These are phyloP conservation scores for Astrothelium macrocarpum DNA, from an alignment of 495 filamentous ascomycete genomes.

Conservation along the genomic window DNA sequence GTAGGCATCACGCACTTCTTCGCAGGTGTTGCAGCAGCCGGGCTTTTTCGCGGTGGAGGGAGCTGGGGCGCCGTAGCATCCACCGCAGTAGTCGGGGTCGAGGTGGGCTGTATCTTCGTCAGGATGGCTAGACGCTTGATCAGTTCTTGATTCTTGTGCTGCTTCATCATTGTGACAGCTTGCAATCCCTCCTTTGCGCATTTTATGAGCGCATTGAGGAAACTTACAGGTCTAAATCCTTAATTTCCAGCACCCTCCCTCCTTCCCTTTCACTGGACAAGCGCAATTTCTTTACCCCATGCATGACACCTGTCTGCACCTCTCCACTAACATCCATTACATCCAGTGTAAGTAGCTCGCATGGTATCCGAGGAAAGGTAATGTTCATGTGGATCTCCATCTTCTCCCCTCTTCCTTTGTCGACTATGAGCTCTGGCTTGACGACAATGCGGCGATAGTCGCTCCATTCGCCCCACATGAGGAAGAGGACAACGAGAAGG, in stretches of 20 bases:
- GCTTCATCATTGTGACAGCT: neutral
- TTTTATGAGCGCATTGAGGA: neutral
- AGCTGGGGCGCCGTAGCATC: slow-evolving; percentile 76
- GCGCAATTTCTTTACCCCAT: slow-evolving; percentile 84
- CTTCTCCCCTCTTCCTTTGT: slow-evolving; percentile 91
- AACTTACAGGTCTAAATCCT: slow-evolving; percentile 62
- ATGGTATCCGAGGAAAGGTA: slow-evolving; percentile 86
- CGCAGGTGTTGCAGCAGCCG: slow-evolving; percentile 93
- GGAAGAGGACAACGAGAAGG: slow-evolving; percentile 73
- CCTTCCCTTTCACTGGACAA: slow-evolving; percentile 63
- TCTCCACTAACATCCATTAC: slow-evolving; percentile 99
- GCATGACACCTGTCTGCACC: slow-evolving; percentile 83
- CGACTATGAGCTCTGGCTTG: slow-evolving; percentile 85
- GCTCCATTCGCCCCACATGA: slow-evolving; percentile 90
- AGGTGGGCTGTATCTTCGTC: slow-evolving; percentile 64
- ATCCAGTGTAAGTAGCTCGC: slow-evolving; percentile 90
- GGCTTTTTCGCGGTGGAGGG: slow-evolving; percentile 59
- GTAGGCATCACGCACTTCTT: slow-evolving; percentile 92
- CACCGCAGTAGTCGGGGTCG: slow-evolving; percentile 84
- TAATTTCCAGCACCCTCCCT: slow-evolving; percentile 64
- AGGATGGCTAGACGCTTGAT: slow-evolving; percentile 41
- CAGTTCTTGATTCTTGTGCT: neutral
- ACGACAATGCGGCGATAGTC: slow-evolving; percentile 85
- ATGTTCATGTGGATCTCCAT: slow-evolving; percentile 99
- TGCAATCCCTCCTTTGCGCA: neutral